Base-by-base conservation (phyloP, 1,139 yeast genomes). In the Pneumocystis carinii region DNA sequence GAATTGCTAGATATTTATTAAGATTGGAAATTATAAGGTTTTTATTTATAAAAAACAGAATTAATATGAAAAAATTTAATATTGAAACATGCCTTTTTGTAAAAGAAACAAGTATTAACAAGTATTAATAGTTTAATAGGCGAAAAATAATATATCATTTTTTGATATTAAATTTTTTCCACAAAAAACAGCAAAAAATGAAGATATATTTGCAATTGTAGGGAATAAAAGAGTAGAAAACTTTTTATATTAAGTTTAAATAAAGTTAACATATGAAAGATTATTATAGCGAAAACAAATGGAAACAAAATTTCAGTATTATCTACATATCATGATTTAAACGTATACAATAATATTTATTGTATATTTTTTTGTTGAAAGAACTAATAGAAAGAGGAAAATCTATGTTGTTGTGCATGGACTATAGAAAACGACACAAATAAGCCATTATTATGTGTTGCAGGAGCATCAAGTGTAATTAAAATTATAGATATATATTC, bases 401-500 rank as follows among this genome's bases (percentile, higher is more conserved):
- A 57, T 27, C 6, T 37, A 37, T 57, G 59, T 57, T 57, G 59
- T 29, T 57, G 59, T 27, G 29, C 59, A 12, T 57, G 59, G 59
- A 17, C 42, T 12, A 39, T 37, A 37, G 59, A 57, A 10, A 14
- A 37, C 2, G 19, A 57, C 12, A 24, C 55, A 48, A 10, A 48
- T 10, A 48, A 48, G 4, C 55, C 55, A 24, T 24, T 57, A 19
- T 19, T 57, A 12, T 57, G 59, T 3, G 38, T 14, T 12, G 59
- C 59, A 2, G 59, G 59, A 10, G 42, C 41, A 12, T 37, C 41
- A 8, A 38, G 59, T 12, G 42, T 57, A 27, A 57, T 57, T 12
- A 57, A 57, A 57, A 36, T 57, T 10, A 37, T 57, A 57, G 59
- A 57, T 57, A 39, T 57, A 57, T 19, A 57, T 57, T 37, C 41